Base-by-base conservation (phyloP, 805 yeast species). In the Wickerhamiella qilinensis region DNA sequence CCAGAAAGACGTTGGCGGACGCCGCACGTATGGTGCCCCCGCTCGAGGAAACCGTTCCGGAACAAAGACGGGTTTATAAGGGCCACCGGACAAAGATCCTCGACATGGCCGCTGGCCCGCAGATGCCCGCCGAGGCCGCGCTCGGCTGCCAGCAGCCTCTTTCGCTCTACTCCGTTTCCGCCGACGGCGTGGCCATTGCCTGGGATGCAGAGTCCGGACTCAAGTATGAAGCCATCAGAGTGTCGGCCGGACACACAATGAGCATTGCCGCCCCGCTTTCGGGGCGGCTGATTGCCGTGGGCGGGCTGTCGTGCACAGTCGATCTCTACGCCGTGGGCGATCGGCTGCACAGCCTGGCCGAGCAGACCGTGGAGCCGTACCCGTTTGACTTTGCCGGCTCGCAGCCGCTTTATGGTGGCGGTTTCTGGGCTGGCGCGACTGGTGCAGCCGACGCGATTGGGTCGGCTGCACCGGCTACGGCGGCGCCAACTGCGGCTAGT, bases 241-340 rank as follows among this genome's bases (percentile, higher is more conserved):
- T 47, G 2, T 43, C 47, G 3, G 25, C 36, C 21, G 48, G 51
- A 5, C 36, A 33, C 24, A 35, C 36, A 14, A 35, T 43, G 47
- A 14, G 41, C 8, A n/a, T 43, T 4, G 38, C 35, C 3, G 43
- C 38, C 11, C 40, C 38, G 22, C 21, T 35, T 4, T 14, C 30
- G 19, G 50, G 52, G 8, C 16, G 40, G 4, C 31, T 48, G 9
- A 30, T 46, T 9, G 45, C 45, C 12, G 36, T 38, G 2, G 52
- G 51, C 5, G 52, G 52, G 1, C 40, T 48, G 18, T 39, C 45
- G 19, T 47, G 52, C 37, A 31, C 37, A n/a, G 42, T 47, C 1
- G 51, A 48, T 15, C n/a, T 48, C 2, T 48, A 41, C 33, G 25
- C 40, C 4, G 30, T 46, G 3, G 47, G 47, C 7, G 35, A 37